A percentile compares a stretch with the other conserved stretches of the same genome.
These are phyloP conservation scores for Tricholoma sp. DNA, from an alignment of 768 basidiomycete species.

Conservation along the genomic window DNA sequence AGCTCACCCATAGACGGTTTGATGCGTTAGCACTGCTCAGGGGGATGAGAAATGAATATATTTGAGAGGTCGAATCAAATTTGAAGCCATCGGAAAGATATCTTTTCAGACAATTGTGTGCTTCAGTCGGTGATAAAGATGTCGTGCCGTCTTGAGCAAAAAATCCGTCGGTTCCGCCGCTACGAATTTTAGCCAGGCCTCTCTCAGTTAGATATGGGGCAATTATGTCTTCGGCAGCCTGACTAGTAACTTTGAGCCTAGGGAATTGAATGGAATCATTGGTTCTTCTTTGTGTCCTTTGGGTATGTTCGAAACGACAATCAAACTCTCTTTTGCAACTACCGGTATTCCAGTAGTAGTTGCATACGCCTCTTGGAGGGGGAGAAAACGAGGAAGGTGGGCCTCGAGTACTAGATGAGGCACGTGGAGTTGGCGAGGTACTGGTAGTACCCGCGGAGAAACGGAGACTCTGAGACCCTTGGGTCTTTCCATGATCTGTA, in stretches of 20 bases:
- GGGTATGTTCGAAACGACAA: conserved; percentile 39
- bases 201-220: conserved; percentile 40
- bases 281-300: conserved; percentile 1
- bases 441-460: not conserved
- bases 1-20: conserved; percentile 37
- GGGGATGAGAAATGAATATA: conserved; percentile 41
- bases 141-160: conserved; percentile 26
- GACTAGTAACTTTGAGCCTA: conserved; percentile 2
- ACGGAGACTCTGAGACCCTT: not conserved
- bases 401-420: conserved; percentile 5
- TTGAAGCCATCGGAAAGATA: conserved; percentile 39
- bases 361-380: conserved; percentile 36
- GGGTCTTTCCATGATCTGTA: not conserved
- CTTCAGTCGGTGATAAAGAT: conserved; percentile 38
- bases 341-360: conserved; percentile 42
- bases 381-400: conserved; percentile 5
- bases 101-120: conserved; percentile 37
- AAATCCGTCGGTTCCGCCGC: conserved; percentile 38
- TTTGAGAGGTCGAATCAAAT: conserved; percentile 34
- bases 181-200: conserved; percentile 39
- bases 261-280: not conserved
- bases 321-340: conserved; percentile 40
- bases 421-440: conserved; percentile 4
- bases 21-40: conserved; percentile 33
- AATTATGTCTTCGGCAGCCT: conserved; percentile 19